These are phyloP conservation scores for Boletellus dicymbophilus DNA, from an alignment of 1,284 basidiomycete species.

Conservation along the genomic window DNA sequence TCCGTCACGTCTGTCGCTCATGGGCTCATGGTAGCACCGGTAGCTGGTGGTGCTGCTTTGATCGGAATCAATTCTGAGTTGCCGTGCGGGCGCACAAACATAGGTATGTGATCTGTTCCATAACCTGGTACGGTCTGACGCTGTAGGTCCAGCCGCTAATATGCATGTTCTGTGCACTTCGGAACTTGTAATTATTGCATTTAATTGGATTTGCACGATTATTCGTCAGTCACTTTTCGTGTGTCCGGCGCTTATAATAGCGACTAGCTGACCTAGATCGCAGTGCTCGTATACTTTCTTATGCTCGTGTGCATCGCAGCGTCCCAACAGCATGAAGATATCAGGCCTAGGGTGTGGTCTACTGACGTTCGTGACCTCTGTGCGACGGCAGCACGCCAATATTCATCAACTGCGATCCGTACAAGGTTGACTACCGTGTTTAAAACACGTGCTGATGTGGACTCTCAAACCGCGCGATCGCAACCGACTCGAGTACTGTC, in stretches of 20 bases:
- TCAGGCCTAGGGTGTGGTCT: constrained; percentile 56
- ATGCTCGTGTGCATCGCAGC: constrained; percentile 37
- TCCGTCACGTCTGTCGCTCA: not conserved
- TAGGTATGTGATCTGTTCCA: constrained; percentile 11
- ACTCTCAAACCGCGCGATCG: constrained; percentile 42
- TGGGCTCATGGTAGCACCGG: constrained; percentile 10
- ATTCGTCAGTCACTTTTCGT: constrained; percentile 48
- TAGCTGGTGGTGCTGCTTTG: constrained; percentile 50
- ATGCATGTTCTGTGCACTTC: constrained; percentile 48
- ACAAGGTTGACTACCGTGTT: constrained; percentile 36
- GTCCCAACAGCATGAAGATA: constrained; percentile 41
- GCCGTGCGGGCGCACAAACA: constrained; percentile 16
- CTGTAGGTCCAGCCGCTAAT: constrained; percentile 3
- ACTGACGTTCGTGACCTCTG: constrained; percentile 50
- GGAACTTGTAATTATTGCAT: constrained; percentile 56
- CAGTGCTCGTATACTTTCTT: constrained; percentile 49
- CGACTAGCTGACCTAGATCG: constrained; percentile 3
- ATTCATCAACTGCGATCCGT: constrained; percentile 29
- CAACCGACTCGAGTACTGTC: constrained; percentile 35
- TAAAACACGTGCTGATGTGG: constrained; percentile 32
- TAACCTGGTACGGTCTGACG: constrained; percentile 10
- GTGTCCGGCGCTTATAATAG: not conserved
- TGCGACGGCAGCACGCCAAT: constrained; percentile 31
- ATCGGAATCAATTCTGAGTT: constrained; percentile 39
- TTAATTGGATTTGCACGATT: constrained; percentile 61